Conservation (phyloP, 768 basidiomycete genomes). For the Cantharellus anzutake region DNA sequence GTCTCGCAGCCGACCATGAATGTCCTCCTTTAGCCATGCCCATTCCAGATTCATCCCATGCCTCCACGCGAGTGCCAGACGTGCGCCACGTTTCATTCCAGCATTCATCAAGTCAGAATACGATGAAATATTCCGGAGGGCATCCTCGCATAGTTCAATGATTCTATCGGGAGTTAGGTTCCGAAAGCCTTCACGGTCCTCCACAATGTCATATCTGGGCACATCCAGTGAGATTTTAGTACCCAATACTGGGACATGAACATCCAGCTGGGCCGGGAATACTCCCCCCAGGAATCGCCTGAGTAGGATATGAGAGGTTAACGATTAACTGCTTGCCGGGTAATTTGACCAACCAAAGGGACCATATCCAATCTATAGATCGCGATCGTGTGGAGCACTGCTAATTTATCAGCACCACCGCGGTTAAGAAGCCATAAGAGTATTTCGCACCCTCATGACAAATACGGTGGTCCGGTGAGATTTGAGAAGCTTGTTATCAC, state of each 20-base stretch:
- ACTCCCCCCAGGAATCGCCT: slow-evolving; percentile 59
- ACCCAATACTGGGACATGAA: slow-evolving; percentile 48
- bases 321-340: background rate
- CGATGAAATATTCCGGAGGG: slow-evolving; percentile 34
- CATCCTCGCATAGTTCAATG: slow-evolving; percentile 38
- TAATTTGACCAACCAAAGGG: slow-evolving; percentile 38
- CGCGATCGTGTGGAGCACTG: slow-evolving; percentile 44
- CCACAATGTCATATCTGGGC: slow-evolving; percentile 27
- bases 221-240: slow-evolving; percentile 52
- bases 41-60: slow-evolving; percentile 60
- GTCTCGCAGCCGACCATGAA: slow-evolving; percentile 36
- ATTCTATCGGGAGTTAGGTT: slow-evolving; percentile 45
- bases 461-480: slow-evolving; percentile 65
- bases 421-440: background rate
- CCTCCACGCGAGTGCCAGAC: slow-evolving; percentile 65
- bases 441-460: slow-evolving; percentile 41
- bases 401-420: background rate
- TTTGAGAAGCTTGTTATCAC: slow-evolving; percentile 21
- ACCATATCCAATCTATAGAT: slow-evolving; percentile 81
- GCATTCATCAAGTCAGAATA: slow-evolving; percentile 43
- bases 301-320: background rate
- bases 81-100: slow-evolving; percentile 33
- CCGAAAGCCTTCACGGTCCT: slow-evolving; percentile 24
- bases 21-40: slow-evolving; percentile 57
- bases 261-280: slow-evolving; percentile 48